Evolutionary conservation across 441 rosid genomes (phyloP).

Genomic region (Rhodomyrtus psidioides): DNA sequence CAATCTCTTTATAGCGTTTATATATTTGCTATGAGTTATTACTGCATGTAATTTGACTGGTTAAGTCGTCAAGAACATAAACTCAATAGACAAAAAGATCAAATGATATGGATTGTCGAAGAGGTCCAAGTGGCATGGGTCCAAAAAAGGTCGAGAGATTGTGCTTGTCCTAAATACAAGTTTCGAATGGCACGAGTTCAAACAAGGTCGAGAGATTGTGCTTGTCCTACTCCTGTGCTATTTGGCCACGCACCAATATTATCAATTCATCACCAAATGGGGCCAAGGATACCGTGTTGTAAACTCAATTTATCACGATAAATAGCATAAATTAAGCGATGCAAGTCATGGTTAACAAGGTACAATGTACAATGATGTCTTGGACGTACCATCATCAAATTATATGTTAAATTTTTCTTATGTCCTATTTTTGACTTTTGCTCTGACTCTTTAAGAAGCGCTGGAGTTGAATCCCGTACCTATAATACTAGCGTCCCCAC

Average conservation of each 20-base stretch:
- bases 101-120: not conserved
- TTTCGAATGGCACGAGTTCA: not conserved
- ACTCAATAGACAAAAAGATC: not conserved
- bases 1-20: not conserved
- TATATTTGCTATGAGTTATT: too few species aligned
- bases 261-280: not conserved
- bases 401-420: too few species aligned
- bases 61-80: not conserved
- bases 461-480: too few species aligned
- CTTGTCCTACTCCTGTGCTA: not conserved
- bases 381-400: not conserved
- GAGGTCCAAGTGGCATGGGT: not conserved
- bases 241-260: not conserved
- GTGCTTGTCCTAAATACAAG: too few species aligned
- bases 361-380: not conserved
- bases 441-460: accelerated
- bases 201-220: not conserved
- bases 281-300: not conserved
- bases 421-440: too few species aligned
- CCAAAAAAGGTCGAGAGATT: not conserved
- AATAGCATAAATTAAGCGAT: not conserved
- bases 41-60: not conserved
- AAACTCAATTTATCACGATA: not conserved
- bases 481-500: too few species aligned
- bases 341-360: not conserved